Percentiles rank a stretch among this genome's conserved stretches.
phyloP scores from a whole-genome alignment of 2,329 filamentous ascomycete genomes.

The Balansia obtecta region DNA sequence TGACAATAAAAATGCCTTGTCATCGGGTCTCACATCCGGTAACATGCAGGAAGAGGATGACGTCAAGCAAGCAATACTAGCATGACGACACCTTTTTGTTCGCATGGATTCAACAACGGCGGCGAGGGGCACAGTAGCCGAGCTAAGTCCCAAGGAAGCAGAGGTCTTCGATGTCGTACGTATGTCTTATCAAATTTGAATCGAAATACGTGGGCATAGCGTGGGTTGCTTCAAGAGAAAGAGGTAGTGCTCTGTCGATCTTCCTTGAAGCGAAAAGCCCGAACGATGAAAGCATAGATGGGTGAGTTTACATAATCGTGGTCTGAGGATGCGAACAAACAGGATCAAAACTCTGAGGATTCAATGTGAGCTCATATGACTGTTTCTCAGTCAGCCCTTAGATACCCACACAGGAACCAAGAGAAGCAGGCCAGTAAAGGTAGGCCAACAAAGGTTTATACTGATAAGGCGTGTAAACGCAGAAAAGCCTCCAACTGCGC shows the following conservation, averaged over 20 bases:
- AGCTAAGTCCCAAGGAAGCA: not conserved
- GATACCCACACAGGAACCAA: not conserved
- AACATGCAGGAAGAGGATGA: too few species aligned
- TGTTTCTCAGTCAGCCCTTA: not conserved
- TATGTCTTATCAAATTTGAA: not conserved
- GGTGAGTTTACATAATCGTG: not conserved
- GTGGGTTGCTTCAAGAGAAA: not conserved
- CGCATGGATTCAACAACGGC: not conserved
- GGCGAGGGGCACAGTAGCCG: not conserved
- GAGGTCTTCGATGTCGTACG: not conserved
- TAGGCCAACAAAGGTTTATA: not conserved
- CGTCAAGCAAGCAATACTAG: not conserved
- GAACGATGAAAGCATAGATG: not conserved
- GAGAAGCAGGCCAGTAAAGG: not conserved
- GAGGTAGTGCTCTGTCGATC: not conserved
- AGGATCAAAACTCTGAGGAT: not conserved
- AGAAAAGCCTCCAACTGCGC: not conserved
- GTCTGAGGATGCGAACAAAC: not conserved
- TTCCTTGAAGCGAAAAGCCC: not conserved
- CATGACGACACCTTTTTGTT: not conserved
- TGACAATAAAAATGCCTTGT: too few species aligned
- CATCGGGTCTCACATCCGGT: too few species aligned
- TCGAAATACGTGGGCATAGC: not conserved
- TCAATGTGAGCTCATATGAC: not conserved
- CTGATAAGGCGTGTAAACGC: not conserved